phyloP scores from a whole-genome alignment of 2,329 filamentous ascomycete species.

The Lithohypha guttulata region DNA sequence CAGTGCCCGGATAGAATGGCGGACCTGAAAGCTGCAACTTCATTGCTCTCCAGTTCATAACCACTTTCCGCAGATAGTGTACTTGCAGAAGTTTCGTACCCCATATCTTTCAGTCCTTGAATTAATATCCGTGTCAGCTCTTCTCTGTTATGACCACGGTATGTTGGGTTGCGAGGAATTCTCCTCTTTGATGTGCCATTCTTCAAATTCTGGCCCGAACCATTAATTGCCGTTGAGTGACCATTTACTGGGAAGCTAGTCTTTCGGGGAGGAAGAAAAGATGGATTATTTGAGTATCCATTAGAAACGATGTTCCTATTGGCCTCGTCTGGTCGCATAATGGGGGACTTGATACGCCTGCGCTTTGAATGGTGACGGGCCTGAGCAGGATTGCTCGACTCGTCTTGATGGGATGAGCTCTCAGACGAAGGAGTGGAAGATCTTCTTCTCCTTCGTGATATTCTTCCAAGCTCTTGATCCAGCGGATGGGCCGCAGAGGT shows the following conservation, averaged over 20 bases:
- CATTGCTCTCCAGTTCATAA: conserved; percentile 72
- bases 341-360: conserved; percentile 43
- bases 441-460: conserved; percentile 9
- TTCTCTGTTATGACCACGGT: conserved; percentile 79
- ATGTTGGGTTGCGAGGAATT: conserved; percentile 35
- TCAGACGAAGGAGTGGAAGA: conserved; percentile 23
- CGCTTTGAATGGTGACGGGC: conserved; percentile 40
- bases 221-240: conserved; percentile 30
- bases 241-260: conserved; percentile 46
- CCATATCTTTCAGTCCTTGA: conserved; percentile 79
- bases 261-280: conserved; percentile 43
- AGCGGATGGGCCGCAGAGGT: conserved; percentile 8
- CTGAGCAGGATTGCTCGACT: conserved; percentile 18
- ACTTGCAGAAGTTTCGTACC: conserved; percentile 67
- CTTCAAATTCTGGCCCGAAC: conserved; percentile 29
- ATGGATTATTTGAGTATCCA: conserved; percentile 45
- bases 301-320: conserved; percentile 40
- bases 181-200: conserved; percentile 31
- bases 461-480: conserved; percentile 12
- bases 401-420: conserved; percentile 24
- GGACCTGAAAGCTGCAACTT: conserved; percentile 73
- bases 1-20: conserved; percentile 74
- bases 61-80: conserved; percentile 72
- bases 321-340: conserved; percentile 54
- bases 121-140: conserved; percentile 89